Evolutionary conservation across 306 rosid genomes (phyloP), one percentile per base, ranked within the genome.

Genomic region (Fragaria iinumae): DNA sequence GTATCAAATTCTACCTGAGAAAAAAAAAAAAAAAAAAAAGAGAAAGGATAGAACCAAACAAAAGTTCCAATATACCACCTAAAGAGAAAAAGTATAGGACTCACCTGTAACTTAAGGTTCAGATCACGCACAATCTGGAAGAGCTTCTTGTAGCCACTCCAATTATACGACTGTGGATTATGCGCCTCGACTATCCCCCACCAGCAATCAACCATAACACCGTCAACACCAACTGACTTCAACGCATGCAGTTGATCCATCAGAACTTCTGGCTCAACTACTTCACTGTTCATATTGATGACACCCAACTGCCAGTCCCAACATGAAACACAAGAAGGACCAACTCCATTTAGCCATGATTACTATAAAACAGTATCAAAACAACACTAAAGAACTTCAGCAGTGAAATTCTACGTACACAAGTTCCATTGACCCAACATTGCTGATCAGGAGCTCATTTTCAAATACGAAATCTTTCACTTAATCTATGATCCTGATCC

Each of bases 101-200:
- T 83, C 73, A 90, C 96, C 94, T 90, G 93, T 80, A 93, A 80
- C 89, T 86, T 93, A 66, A 90, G 93, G 70, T 85, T 83, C 50
- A 93, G 88, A 47, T 85, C 93, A 60, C 80, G 94, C 73, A 89
- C 87, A 77, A 90, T 93, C 84, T 90, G 96, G 82, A 93, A 90
- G 76, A 93, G 96, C 38, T 77, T 86, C 82, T 83, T 93, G 84
- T 93, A 89, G 60, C 97, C 94, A 83, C 74, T 85, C 96, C 97
- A 93, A 59, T 89, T 89, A 84, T 93, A 93, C 72, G 76, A 88
- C 64, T 83, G 94, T 3, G 97, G 94, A 80, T 81, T 80, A 77
- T 89, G 91, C 39, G 91, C 93, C 83, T 93, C 97, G 60, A 90
- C 97, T 45, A 90, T 86, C 44, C 96, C 96, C 97, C 97, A 93